A percentile compares a stretch with the other conserved stretches of the same genome.
Conservation (phyloP, 2,329 filamentous ascomycete genomes). For the Phialophora tarda region DNA sequence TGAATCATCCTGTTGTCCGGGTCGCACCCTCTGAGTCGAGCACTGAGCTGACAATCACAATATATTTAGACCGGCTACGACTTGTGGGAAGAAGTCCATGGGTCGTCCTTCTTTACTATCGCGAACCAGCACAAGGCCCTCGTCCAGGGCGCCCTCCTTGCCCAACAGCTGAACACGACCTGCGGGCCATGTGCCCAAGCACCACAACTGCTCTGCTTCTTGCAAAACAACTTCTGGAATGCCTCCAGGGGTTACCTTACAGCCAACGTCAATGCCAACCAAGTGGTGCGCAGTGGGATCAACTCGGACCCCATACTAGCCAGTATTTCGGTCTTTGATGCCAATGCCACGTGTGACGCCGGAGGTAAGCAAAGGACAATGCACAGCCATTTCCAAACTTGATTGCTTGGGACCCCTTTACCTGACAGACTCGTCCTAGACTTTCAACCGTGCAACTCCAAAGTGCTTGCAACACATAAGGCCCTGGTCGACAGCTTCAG, state of each 20-base stretch:
- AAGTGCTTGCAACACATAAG: slow-evolving; percentile 75
- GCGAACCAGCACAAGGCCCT: slow-evolving; percentile 69
- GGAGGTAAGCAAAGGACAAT: slow-evolving; percentile 51
- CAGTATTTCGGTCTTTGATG: slow-evolving; percentile 73
- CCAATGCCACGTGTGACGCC: slow-evolving; percentile 66
- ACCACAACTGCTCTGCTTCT: slow-evolving; percentile 73
- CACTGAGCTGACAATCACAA: slow-evolving; percentile 1
- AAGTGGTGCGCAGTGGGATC: slow-evolving; percentile 66
- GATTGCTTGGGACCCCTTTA: background rate
- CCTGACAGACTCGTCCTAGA: slow-evolving; percentile 14
- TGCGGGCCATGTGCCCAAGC: slow-evolving; percentile 69
- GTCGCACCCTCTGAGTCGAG: background rate
- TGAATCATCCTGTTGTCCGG: slow-evolving; percentile 56
- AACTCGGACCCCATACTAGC: slow-evolving; percentile 73
- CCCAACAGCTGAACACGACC: slow-evolving; percentile 65
- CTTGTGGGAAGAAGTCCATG: slow-evolving; percentile 63
- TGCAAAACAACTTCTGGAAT: slow-evolving; percentile 72
- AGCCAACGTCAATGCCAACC: slow-evolving; percentile 70
- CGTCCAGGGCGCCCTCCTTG: slow-evolving; percentile 66
- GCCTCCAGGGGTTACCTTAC: slow-evolving; percentile 64
- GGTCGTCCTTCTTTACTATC: slow-evolving; percentile 78
- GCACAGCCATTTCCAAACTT: background rate
- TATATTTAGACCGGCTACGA: slow-evolving; percentile 19
- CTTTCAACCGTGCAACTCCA: slow-evolving; percentile 73
- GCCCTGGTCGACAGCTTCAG: slow-evolving; percentile 77